Evolutionary conservation across 2,329 filamentous ascomycete species (phyloP).

Genomic region (Penicillium sclerotiorum): DNA sequence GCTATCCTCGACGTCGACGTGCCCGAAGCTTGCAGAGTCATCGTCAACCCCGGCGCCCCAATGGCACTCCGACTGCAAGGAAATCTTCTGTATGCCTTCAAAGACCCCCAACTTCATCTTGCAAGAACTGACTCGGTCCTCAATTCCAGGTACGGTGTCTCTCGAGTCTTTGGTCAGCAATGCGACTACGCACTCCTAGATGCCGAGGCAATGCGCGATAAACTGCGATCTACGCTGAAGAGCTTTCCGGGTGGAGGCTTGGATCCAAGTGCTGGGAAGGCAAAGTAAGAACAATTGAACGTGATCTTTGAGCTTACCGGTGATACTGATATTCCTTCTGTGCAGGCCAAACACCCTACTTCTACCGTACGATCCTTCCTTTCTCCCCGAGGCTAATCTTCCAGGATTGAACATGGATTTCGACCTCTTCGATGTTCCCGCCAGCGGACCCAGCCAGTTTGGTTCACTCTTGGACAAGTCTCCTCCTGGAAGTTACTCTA

Average conservation of each 20-base stretch:
- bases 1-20: slow-evolving; percentile 88
- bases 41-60: slow-evolving; percentile 79
- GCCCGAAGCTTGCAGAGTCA: slow-evolving; percentile 82
- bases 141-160: slow-evolving; percentile 69
- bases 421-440: slow-evolving; percentile 43
- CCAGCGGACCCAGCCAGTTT: slow-evolving; percentile 28
- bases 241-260: slow-evolving; percentile 61
- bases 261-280: slow-evolving; percentile 71
- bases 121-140: background rate
- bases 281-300: slow-evolving; percentile 61
- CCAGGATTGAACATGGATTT: slow-evolving; percentile 62
- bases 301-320: no score
- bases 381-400: slow-evolving; percentile 68
- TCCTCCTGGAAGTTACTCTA: slow-evolving; percentile 33
- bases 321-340: background rate
- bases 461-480: slow-evolving; percentile 40
- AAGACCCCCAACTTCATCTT: background rate
- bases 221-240: slow-evolving; percentile 70
- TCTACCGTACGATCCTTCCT: slow-evolving; percentile 79
- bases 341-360: slow-evolving; percentile 58
- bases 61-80: slow-evolving; percentile 89
- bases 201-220: slow-evolving; percentile 71
- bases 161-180: slow-evolving; percentile 83
- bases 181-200: slow-evolving; percentile 84
- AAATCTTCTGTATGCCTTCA: slow-evolving; percentile 69